These are phyloP conservation scores for Biscutella laevigata DNA, from an alignment of 441 rosid genomes.

Conservation along the genomic window DNA sequence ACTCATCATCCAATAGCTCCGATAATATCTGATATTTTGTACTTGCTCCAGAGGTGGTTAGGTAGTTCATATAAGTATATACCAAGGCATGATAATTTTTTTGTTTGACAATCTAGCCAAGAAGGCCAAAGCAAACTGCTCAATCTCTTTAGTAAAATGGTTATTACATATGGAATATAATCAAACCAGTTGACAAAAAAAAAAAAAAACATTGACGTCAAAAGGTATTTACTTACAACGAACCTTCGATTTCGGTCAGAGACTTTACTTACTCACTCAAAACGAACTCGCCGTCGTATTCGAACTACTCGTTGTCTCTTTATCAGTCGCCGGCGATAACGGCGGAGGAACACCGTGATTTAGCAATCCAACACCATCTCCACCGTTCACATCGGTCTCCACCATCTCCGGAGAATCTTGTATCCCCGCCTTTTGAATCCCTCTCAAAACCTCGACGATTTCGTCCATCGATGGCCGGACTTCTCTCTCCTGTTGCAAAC, in stretches of 20 bases:
- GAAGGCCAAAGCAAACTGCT: too few relatives aligned
- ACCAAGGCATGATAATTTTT: too few relatives aligned
- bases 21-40: too few relatives aligned
- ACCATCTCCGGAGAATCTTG: conserved; percentile 26
- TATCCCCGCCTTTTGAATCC: conserved; percentile 30
- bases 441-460: conserved; percentile 31
- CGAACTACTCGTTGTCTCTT: conserved; percentile 48
- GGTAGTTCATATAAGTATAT: too few relatives aligned
- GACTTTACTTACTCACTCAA: conserved; percentile 8
- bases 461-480: conserved; percentile 57
- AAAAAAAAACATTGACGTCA: too few relatives aligned
- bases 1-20: too few relatives aligned
- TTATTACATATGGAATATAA: too few relatives aligned
- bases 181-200: too few relatives aligned
- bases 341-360: conserved; percentile 32
- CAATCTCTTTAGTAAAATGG: too few relatives aligned
- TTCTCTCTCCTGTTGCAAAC: conserved; percentile 55
- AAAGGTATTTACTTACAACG: background rate
- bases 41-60: too few relatives aligned
- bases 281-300: conserved; percentile 27
- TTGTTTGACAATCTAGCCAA: too few relatives aligned
- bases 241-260: background rate
- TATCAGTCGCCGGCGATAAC: conserved; percentile 46
- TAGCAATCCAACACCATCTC: conserved; percentile 39
- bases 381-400: conserved; percentile 26